Evolutionary conservation across 2,329 filamentous ascomycete genomes (phyloP).

Genomic region (Biscogniauxia sp.): DNA sequence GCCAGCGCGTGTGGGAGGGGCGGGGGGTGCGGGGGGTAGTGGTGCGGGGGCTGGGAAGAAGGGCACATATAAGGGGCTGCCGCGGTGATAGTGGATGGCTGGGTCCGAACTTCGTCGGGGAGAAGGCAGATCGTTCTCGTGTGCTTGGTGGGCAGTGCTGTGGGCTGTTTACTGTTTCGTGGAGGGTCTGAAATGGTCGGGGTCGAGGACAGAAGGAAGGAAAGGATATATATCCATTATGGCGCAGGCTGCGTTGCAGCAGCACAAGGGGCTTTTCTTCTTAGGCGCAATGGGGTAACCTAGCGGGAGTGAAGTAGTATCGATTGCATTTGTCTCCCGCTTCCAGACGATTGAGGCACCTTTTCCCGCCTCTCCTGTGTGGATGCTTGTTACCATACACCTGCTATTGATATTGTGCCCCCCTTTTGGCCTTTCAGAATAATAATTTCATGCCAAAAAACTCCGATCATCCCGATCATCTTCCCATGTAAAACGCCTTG

Average conservation of each 20-base stretch:
- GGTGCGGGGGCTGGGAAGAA: constrained; percentile 5
- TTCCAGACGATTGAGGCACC: no score
- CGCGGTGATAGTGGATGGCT: constrained; percentile 27
- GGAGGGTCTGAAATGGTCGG: constrained; percentile 6
- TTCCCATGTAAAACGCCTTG: constrained; percentile 18
- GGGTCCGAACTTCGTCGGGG: no score
- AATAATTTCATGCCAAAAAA: background rate
- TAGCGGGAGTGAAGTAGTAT: background rate
- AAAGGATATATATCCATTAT: background rate
- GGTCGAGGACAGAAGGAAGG: background rate
- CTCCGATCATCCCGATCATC: background rate
- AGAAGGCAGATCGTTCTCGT: no score
- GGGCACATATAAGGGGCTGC: constrained; percentile 31
- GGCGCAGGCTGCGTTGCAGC: background rate
- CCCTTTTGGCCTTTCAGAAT: background rate
- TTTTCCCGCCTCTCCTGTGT: no score
- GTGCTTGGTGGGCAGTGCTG: no score
- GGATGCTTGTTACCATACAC: background rate
- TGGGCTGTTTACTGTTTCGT: background rate
- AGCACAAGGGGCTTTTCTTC: no score
- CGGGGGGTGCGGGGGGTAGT: constrained; percentile 1
- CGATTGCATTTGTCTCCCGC: background rate
- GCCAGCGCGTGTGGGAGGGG: constrained; percentile 14
- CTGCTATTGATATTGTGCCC: background rate
- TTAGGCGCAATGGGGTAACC: no score